Conservation (phyloP, 1,284 basidiomycete genomes). For the Anthracocystis panici-leucophaei region DNA sequence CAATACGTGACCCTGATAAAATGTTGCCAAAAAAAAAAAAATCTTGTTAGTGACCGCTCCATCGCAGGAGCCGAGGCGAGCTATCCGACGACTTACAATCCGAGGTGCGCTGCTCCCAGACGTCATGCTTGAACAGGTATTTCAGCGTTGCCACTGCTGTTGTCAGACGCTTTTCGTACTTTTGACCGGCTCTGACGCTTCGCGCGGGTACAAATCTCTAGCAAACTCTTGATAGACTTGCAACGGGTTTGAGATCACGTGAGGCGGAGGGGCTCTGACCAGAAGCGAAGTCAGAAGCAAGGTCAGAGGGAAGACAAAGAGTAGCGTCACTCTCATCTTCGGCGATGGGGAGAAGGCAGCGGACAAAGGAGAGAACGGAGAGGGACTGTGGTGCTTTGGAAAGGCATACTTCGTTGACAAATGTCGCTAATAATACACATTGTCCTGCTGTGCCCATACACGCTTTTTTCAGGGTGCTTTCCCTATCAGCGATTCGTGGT, state of each 20-base stretch:
- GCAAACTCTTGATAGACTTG: conserved; percentile 14
- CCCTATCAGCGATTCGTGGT: too few relatives aligned
- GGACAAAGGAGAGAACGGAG: background rate
- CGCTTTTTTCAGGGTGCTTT: too few relatives aligned
- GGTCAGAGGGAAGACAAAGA: background rate
- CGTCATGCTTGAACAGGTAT: conserved; percentile 1
- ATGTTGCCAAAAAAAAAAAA: too few relatives aligned
- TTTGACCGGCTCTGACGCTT: too few relatives aligned
- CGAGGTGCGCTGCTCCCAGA: background rate
- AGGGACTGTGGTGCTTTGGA: background rate
- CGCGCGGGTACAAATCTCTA: background rate
- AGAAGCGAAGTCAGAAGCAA: background rate
- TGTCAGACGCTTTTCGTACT: conserved; percentile 1
- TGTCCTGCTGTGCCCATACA: too few relatives aligned
- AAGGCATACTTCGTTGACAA: too few relatives aligned
- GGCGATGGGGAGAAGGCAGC: background rate
- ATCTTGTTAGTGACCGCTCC: too few relatives aligned
- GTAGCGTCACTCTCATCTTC: background rate
- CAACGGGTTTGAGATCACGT: background rate
- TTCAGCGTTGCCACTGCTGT: conserved; percentile 10
- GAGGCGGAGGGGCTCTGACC: background rate
- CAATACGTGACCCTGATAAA: background rate
- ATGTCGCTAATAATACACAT: too few relatives aligned
- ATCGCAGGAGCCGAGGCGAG: too few relatives aligned
- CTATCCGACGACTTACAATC: background rate